Evolutionary conservation across 208 protist species (phyloP), one percentile per base, ranked within the genome.

Genomic region (Leishmania arabica): DNA sequence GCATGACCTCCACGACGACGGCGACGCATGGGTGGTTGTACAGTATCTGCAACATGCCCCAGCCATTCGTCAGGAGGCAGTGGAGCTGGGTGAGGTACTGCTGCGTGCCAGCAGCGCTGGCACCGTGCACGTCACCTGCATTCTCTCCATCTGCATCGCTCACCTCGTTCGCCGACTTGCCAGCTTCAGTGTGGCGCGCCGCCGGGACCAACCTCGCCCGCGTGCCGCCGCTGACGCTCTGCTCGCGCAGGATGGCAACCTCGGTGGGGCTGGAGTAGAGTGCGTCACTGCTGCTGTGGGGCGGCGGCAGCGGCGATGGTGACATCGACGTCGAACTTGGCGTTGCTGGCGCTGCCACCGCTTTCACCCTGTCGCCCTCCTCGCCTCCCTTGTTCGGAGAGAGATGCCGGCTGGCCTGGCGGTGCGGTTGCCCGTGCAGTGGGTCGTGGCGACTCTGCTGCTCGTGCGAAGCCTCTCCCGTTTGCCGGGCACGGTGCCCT

Each of bases 1-100:
- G 83, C 42, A 95, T 79, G 49, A 90, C 64, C 45, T 86, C 83
- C 21, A 83, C 84, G 6, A 80, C 86, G n/a, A 95, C 91, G 7
- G 78, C 58, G 3, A 82, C 75, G 31, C 81, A 81, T 31, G 62
- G 60, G 40, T 91, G 86, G 54, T 83, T 90, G 80, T 89, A 92
- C 40, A 95, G 81, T 49, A 83, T n/a, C 72, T 90, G 89, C 68
- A 94, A 72, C 54, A 92, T 75, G 51, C 84, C 84, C 92, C 93
- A 97, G n/a, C 91, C 93, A 17, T 84, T 86, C 40, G 74, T 83
- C 24, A 92, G 85, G 19, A 97, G 83, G 31, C 79, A 75, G 62
- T 85, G 85, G 0, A 90, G 84, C 78, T 93, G 88, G 8, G 78
- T 42, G 3, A 88, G 84, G 79, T 88, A 91, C 66, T 82, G 78